Base-by-base conservation (phyloP, 1,284 basidiomycete species). In the Polyporus tsugae region DNA sequence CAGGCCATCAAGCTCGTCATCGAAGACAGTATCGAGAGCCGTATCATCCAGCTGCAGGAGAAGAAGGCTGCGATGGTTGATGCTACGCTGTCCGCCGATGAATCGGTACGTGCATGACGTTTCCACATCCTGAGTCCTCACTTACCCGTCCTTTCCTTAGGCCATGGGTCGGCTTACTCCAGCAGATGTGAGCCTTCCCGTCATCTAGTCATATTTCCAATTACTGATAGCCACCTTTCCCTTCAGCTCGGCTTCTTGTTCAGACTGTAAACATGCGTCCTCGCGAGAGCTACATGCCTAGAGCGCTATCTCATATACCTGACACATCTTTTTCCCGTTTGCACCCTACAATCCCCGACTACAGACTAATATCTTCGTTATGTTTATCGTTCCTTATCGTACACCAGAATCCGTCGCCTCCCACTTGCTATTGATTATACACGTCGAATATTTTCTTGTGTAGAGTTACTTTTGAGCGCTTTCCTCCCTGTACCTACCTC, bases 1-100 rank as follows among this genome's bases (percentile, higher is more conserved):
- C 89, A 94, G 74, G 96, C 97, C 17, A 95, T 96, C 79, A 97
- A 99, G 77, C 86, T 99, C 44, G 94, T 99, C 38, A 89, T 99
- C 65, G 96, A 99, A 79, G 97, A 99, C 79, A 96, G 94, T 72
- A 98, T 99, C 73, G 97, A 99, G 80, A 94, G 93, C 76, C 91
- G 96, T 72, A 97, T 98, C 72, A 85, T 94, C n/a, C 91, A 97
- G 87, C 85, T 99, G 19, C 97, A 99, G 81, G 95, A 97, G 81
- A 97, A 97, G 84, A 97, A 97, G 80, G 90, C 90, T 46, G 91
- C 91, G 0, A 94, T 95, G 93, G 86, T 94, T 6, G 89, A 93
- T 76, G 93, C 93, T 25, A 94, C 92, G 0, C 78, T 95, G 35
- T 93, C 91, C 6, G 81, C 91, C 2, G 93, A 95, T 75, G 92